Conservation (phyloP, 1,284 basidiomycete genomes). For the Ceratobasidium sp. region DNA sequence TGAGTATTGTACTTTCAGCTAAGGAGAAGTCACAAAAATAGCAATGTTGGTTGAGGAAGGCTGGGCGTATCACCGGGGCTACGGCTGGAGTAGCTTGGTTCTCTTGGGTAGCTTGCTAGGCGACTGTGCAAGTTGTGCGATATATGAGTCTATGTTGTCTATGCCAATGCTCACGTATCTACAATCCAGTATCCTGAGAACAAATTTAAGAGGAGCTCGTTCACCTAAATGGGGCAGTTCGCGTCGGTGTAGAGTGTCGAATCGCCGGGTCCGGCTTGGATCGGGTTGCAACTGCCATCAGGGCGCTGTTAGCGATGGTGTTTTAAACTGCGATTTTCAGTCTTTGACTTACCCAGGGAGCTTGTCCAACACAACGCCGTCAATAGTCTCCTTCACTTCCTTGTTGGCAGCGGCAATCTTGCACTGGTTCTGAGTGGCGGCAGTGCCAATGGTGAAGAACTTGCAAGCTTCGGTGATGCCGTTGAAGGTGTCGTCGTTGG, state of each 20-base stretch:
- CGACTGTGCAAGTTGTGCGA: not conserved
- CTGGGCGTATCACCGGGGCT: too few species aligned
- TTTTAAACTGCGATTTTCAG: not conserved
- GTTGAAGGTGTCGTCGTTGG: constrained; percentile 55
- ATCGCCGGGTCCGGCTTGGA: constrained; percentile 47
- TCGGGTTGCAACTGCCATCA: constrained; percentile 51
- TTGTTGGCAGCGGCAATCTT: constrained; percentile 55
- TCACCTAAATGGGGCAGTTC: constrained; percentile 40
- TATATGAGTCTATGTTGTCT: not conserved
- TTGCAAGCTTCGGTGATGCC: constrained; percentile 60
- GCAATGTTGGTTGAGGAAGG: too few species aligned
- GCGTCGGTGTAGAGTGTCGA: constrained; percentile 47
- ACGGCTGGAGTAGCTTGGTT: too few species aligned
- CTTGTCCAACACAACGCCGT: constrained; percentile 46
- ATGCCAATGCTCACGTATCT: constrained; percentile 2
- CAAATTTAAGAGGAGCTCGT: not conserved
- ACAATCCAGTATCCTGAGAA: not conserved
- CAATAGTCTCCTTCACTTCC: constrained; percentile 54
- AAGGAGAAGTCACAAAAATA: too few species aligned
- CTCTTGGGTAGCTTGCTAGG: not conserved
- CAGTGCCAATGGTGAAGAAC: constrained; percentile 50
- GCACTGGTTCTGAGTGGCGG: constrained; percentile 52
- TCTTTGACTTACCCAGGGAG: constrained; percentile 50
- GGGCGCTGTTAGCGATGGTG: not conserved
- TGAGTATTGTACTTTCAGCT: too few species aligned